These are phyloP conservation scores for Eucalyptus regnans DNA, from an alignment of 345 rosid species.

Conservation along the genomic window DNA sequence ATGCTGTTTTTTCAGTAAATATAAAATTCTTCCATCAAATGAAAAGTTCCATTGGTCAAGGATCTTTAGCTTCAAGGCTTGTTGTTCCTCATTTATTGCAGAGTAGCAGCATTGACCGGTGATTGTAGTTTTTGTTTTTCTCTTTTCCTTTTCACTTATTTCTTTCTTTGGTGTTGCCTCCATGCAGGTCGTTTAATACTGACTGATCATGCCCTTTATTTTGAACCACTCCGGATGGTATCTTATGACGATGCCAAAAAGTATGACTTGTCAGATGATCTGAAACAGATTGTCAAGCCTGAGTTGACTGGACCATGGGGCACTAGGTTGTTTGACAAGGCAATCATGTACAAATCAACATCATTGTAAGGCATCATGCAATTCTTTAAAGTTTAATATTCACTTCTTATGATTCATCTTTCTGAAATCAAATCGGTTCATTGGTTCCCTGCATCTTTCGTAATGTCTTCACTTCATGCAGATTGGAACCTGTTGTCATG, in stretches of 20 bases:
- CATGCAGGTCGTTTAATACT: slow-evolving; percentile 69
- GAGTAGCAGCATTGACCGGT: not conserved
- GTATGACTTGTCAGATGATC: slow-evolving; percentile 74
- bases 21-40: not conserved
- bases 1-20: not conserved
- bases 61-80: not conserved
- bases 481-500: slow-evolving; percentile 81
- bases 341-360: slow-evolving; percentile 70
- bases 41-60: not conserved
- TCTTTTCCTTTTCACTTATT: not conserved
- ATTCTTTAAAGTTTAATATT: not conserved
- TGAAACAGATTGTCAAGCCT: slow-evolving; percentile 82
- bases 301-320: slow-evolving; percentile 99
- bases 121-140: not conserved
- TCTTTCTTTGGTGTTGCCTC: not conserved
- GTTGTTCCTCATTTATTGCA: not conserved
- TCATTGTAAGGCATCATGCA: slow-evolving; percentile 55
- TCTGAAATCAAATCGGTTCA: not conserved
- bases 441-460: not conserved
- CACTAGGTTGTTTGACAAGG: slow-evolving; percentile 93
- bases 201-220: slow-evolving; percentile 88
- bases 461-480: slow-evolving; percentile 15
- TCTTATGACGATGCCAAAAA: slow-evolving; percentile 83
- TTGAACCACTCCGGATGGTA: slow-evolving; percentile 85
- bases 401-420: not conserved